Conservation (phyloP, 73 alveolate genomes). For the Paraurostyla sp. region DNA sequence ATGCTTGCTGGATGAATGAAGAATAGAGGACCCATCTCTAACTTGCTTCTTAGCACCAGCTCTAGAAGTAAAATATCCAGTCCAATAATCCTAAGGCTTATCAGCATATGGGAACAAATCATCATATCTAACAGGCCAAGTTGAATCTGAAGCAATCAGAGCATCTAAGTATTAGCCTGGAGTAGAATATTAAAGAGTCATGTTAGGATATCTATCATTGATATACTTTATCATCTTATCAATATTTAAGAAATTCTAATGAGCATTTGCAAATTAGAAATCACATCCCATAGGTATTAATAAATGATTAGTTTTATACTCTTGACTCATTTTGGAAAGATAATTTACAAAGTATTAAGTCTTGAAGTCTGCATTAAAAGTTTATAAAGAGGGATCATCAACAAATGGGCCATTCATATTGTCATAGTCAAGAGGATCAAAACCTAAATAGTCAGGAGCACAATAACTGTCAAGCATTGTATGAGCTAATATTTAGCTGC, state of each 20-base stretch:
- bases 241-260: constrained; percentile 64
- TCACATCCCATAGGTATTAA: constrained; percentile 73
- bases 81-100: constrained; percentile 93
- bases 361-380: constrained; percentile 74
- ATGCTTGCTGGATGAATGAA: constrained; percentile 46
- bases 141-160: constrained; percentile 69
- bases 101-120: constrained; percentile 98
- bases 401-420: constrained; percentile 58
- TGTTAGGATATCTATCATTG: constrained; percentile 67
- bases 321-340: constrained; percentile 18
- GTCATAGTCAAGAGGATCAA: constrained; percentile 47
- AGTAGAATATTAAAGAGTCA: constrained; percentile 92
- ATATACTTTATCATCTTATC: constrained; percentile 77
- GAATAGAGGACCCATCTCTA: constrained; percentile 60
- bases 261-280: constrained; percentile 72
- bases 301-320: constrained; percentile 66
- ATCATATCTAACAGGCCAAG: constrained; percentile 83
- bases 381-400: constrained; percentile 46
- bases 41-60: constrained; percentile 89
- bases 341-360: constrained; percentile 16
- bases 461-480: constrained; percentile 68
- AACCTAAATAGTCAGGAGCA: constrained; percentile 74
- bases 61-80: constrained; percentile 97
- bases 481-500: constrained; percentile 63
- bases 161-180: constrained; percentile 90